phyloP scores from a whole-genome alignment of 805 yeast genomes.

The Saccharomyces eubayanus region DNA sequence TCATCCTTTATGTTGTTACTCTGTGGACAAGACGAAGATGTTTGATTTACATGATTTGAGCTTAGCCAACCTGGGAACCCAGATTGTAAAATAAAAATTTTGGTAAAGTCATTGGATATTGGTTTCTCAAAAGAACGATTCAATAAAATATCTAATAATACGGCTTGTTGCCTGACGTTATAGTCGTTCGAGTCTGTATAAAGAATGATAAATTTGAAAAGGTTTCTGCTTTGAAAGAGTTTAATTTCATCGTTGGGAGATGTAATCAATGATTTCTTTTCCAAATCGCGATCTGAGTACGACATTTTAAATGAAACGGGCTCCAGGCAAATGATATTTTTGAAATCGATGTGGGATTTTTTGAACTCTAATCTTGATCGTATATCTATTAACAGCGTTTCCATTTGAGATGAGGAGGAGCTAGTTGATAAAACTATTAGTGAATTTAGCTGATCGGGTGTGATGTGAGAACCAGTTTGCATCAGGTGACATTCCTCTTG shows the following conservation, averaged over 20 bases:
- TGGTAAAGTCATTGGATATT: slow-evolving; percentile 8
- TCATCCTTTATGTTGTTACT: slow-evolving; percentile 5
- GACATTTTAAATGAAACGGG: slow-evolving; percentile 50
- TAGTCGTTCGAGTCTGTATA: slow-evolving; percentile 31
- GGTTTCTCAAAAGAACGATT: slow-evolving; percentile 26
- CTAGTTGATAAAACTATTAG: slow-evolving; percentile 9
- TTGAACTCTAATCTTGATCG: slow-evolving; percentile 55
- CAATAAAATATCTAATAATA: slow-evolving; percentile 18
- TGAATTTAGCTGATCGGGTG: slow-evolving; percentile 9
- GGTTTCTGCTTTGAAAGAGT: slow-evolving; percentile 44
- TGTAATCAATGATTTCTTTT: slow-evolving; percentile 46
- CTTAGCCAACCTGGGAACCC: slow-evolving; percentile 24
- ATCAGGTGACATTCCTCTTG: slow-evolving; percentile 2
- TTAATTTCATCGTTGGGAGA: slow-evolving; percentile 49
- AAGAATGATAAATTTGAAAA: slow-evolving; percentile 56
- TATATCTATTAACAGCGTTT: slow-evolving; percentile 60
- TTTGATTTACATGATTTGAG: slow-evolving; percentile 7
- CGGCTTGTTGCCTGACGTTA: slow-evolving; percentile 16
- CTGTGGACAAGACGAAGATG: not conserved
- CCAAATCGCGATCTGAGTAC: slow-evolving; percentile 59
- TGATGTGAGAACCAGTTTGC: slow-evolving; percentile 7
- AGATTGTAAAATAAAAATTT: slow-evolving; percentile 16
- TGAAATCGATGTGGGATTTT: slow-evolving; percentile 51
- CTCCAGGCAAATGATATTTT: slow-evolving; percentile 63
- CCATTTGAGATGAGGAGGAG: slow-evolving; percentile 2